Percentiles rank a stretch among this genome's conserved stretches.
phyloP scores from a whole-genome alignment of 164 flowering plant genomes.

The Taxillus chinensis region DNA sequence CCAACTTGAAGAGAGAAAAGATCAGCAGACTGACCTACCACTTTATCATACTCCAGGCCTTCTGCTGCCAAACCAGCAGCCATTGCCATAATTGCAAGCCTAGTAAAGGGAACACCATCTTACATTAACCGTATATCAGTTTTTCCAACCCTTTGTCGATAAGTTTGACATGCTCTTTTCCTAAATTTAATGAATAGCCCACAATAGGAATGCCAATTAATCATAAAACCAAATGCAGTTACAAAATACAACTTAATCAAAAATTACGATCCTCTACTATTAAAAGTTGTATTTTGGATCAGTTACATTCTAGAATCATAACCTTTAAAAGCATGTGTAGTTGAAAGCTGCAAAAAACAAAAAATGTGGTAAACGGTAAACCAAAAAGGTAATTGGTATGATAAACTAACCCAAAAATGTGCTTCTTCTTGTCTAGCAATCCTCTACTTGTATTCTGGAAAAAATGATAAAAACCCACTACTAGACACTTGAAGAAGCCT shows the following conservation, averaged over 20 bases:
- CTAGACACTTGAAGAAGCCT: conserved; percentile 98
- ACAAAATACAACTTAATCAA: not conserved
- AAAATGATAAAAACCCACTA: conserved; percentile 66
- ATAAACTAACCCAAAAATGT: conserved; percentile 69
- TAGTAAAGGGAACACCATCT: conserved; percentile 19
- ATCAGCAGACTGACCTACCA: conserved; percentile 93
- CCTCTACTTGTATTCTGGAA: conserved; percentile 90
- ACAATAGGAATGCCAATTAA: conserved; percentile 83
- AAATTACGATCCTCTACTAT: too few relatives aligned
- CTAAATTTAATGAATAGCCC: conserved; percentile 88
- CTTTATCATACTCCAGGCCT: conserved; percentile 84
- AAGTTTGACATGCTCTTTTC: conserved; percentile 92
- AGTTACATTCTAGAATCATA: too few relatives aligned
- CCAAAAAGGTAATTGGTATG: too few relatives aligned
- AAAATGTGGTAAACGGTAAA: too few relatives aligned
- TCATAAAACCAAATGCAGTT: conserved; percentile 61
- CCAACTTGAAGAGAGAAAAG: conserved; percentile 91
- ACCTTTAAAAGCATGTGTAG: too few relatives aligned
- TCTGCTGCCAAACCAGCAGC: conserved; percentile 97
- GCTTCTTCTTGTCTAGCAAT: conserved; percentile 93
- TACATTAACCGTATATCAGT: conserved; percentile 79
- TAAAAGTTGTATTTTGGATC: too few relatives aligned
- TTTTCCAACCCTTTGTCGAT: conserved; percentile 68
- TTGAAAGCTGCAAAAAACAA: too few relatives aligned
- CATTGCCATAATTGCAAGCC: conserved; percentile 90